Conservation (phyloP, 2,329 filamentous ascomycete genomes). For the Penicillium sp. region DNA sequence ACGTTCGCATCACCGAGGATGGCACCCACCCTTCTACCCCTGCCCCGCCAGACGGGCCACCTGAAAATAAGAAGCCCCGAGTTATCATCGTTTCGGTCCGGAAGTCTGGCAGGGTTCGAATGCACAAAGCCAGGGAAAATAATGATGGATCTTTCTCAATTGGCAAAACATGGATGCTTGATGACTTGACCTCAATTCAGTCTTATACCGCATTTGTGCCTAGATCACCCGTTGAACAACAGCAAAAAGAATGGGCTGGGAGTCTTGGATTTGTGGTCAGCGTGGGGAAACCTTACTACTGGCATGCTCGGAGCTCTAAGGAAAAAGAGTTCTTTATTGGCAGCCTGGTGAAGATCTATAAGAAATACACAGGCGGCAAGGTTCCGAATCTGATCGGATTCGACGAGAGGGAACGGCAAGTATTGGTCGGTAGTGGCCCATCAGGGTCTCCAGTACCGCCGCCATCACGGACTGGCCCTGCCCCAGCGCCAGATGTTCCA, state of each 20-base stretch:
- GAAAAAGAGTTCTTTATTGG: constrained; percentile 99
- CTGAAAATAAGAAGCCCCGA: constrained; percentile 80
- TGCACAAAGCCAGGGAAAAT: constrained; percentile 98
- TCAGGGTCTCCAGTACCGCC: constrained; percentile 23
- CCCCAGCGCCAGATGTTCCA: constrained; percentile 6
- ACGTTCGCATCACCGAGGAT: constrained; percentile 90
- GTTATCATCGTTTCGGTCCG: constrained; percentile 92
- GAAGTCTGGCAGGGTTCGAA: constrained; percentile 86
- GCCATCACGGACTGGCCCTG: constrained; percentile 29
- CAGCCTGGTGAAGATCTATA: constrained; percentile 93
- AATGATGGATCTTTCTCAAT: constrained; percentile 93
- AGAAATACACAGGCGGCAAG: constrained; percentile 91
- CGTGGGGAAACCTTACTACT: constrained; percentile 93
- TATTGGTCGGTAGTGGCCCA: constrained; percentile 63
- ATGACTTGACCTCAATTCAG: constrained; percentile 83
- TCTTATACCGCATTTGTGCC: constrained; percentile 71
- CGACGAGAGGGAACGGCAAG: constrained; percentile 75
- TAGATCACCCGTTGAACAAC: constrained; percentile 63
- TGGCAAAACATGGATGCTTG: constrained; percentile 96
- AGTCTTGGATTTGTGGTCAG: constrained; percentile 85
- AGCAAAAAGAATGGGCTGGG: constrained; percentile 75
- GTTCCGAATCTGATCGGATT: constrained; percentile 81
- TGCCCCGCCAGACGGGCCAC: constrained; percentile 75
- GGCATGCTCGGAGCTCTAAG: constrained; percentile 89
- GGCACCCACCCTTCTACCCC: constrained; percentile 79